A percentile compares a stretch with the other conserved stretches of the same genome.
Evolutionary conservation across 2,329 filamentous ascomycete genomes (phyloP).

Genomic region (Pyrenochaeta sp.): DNA sequence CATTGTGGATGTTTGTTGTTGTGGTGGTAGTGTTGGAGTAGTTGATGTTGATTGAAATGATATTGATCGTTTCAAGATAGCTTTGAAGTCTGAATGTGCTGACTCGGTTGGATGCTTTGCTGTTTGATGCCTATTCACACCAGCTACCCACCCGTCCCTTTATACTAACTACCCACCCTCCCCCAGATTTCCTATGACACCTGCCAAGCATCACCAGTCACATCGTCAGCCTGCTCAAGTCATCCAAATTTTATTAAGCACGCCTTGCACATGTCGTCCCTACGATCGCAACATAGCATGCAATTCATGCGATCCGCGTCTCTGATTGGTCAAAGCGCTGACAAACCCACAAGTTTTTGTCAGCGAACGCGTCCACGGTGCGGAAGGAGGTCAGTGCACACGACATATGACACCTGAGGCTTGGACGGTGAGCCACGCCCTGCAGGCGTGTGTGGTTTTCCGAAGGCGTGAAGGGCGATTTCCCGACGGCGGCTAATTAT

Average conservation of each 20-base stretch:
- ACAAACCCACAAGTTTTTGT: constrained; percentile 23
- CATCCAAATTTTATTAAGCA: constrained; percentile 14
- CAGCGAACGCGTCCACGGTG: constrained; percentile 15
- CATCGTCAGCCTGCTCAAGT: constrained; percentile 1
- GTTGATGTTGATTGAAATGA: constrained; percentile 10
- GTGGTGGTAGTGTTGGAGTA: constrained; percentile 5
- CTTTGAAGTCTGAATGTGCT: neutral
- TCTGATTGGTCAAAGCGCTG: constrained; percentile 19
- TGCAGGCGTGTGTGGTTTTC: constrained; percentile 6
- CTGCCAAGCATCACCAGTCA: constrained; percentile 23
- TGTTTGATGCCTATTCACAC: constrained; percentile 13
- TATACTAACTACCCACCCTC: constrained; percentile 19
- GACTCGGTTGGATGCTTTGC: constrained; percentile 6
- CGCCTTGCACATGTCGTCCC: constrained; percentile 16
- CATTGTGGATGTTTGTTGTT: constrained; percentile 28
- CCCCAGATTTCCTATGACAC: constrained; percentile 18
- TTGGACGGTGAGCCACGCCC: constrained; percentile 15
- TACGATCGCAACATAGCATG: constrained; percentile 7
- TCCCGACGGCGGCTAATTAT: constrained; percentile 23
- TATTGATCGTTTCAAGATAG: neutral
- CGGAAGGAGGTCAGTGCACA: constrained; percentile 9
- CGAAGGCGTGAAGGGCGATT: constrained; percentile 12
- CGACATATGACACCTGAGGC: constrained; percentile 1
- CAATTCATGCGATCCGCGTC: neutral
- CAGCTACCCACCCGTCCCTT: constrained; percentile 10